These are phyloP conservation scores for Pythium sp. DNA, from an alignment of 352 stramenopile genomes.

Conservation along the genomic window DNA sequence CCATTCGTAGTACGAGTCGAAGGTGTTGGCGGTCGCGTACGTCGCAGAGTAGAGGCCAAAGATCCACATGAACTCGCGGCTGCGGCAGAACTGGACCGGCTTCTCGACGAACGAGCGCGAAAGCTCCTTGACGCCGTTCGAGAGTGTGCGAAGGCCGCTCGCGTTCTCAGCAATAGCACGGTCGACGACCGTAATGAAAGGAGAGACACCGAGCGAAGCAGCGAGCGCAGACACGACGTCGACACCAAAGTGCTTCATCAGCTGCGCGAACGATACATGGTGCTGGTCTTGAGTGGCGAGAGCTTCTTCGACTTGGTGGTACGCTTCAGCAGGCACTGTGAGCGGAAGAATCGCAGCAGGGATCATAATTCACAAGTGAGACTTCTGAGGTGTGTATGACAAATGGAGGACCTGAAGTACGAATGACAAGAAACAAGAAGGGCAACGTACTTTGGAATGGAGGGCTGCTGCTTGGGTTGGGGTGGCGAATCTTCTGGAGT, in stretches of 20 bases:
- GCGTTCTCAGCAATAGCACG: conserved; percentile 88
- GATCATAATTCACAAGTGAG: conserved; percentile 24
- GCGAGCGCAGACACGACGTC: conserved; percentile 54
- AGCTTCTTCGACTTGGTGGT: conserved; percentile 27
- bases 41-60: conserved; percentile 88
- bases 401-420: not conserved
- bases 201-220: conserved; percentile 67
- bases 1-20: conserved; percentile 86
- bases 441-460: conserved; percentile 1
- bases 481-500: conserved; percentile 9
- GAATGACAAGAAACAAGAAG: not conserved
- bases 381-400: not conserved
- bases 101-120: conserved; percentile 52
- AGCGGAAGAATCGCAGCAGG: conserved; percentile 11
- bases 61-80: conserved; percentile 85
- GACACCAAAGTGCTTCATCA: conserved; percentile 36
- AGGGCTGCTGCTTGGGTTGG: not conserved
- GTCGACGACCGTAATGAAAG: conserved; percentile 88
- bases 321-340: conserved; percentile 15
- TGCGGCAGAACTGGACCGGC: conserved; percentile 75
- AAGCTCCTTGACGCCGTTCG: conserved; percentile 67
- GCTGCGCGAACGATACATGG: conserved; percentile 18
- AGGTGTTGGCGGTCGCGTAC: conserved; percentile 81
- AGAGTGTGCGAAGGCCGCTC: conserved; percentile 59
- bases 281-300: conserved; percentile 12